These are phyloP conservation scores for Dalbergia cochinchinensis DNA, from an alignment of 306 rosid species.

Conservation along the genomic window DNA sequence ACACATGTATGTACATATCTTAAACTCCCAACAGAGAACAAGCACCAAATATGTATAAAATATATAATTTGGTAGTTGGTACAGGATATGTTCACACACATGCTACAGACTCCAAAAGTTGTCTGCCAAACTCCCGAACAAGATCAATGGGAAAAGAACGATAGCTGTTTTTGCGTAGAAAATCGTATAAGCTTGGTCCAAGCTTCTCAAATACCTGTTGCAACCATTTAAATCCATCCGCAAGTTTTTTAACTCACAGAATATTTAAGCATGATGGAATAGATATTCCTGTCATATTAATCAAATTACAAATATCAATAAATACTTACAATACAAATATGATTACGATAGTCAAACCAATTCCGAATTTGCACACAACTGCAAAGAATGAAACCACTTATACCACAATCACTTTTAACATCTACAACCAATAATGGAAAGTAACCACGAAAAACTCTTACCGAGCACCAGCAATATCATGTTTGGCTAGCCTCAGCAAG, in stretches of 20 bases:
- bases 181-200: constrained; percentile 95
- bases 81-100: constrained; percentile 87
- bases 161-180: constrained; percentile 92
- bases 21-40: constrained; percentile 36
- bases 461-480: constrained; percentile 74
- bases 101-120: constrained; percentile 96
- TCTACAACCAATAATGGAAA: constrained; percentile 48
- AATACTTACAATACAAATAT: constrained; percentile 92
- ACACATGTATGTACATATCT: constrained; percentile 29
- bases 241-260: constrained; percentile 81
- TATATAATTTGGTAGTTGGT: constrained; percentile 62
- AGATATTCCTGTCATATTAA: constrained; percentile 62
- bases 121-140: constrained; percentile 93
- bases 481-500: constrained; percentile 69
- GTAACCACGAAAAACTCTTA: constrained; percentile 53
- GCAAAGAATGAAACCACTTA: constrained; percentile 83
- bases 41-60: constrained; percentile 39
- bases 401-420: constrained; percentile 62
- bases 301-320: constrained; percentile 67
- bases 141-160: constrained; percentile 92
- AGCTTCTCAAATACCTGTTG: constrained; percentile 94
- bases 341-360: constrained; percentile 97
- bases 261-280: constrained; percentile 72
- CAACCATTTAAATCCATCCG: constrained; percentile 89
- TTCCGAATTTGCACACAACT: constrained; percentile 96